phyloP scores from a whole-genome alignment of 257 asterid genomes.

The Salvia miltiorrhiza region DNA sequence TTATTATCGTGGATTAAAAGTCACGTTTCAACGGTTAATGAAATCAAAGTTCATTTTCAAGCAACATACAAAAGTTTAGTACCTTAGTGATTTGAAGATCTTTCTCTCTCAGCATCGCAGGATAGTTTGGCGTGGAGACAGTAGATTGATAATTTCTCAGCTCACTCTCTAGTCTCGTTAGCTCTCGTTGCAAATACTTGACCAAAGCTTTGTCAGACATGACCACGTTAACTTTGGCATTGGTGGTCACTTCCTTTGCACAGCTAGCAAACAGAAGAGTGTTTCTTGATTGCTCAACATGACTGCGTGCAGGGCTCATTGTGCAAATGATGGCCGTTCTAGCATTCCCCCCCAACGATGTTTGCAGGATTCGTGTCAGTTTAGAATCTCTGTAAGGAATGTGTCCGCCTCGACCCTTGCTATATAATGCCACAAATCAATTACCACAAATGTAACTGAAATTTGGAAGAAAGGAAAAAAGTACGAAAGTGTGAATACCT shows the following conservation, averaged over 20 bases:
- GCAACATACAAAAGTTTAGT: constrained; percentile 4
- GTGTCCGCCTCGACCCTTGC: constrained; percentile 85
- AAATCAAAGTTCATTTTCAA: background rate
- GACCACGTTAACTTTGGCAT: constrained; percentile 79
- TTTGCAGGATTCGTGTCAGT: constrained; percentile 90
- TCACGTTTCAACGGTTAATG: background rate
- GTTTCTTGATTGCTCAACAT: constrained; percentile 94
- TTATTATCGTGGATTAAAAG: background rate
- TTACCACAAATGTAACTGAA: background rate
- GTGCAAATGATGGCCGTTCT: constrained; percentile 91
- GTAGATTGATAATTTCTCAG: constrained; percentile 51
- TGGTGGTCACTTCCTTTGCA: constrained; percentile 91
- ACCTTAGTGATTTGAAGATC: constrained; percentile 84
- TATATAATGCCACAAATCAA: constrained; percentile 30
- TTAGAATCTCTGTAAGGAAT: constrained; percentile 93
- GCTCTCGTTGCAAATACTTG: constrained; percentile 78
- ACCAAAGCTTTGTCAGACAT: constrained; percentile 89
- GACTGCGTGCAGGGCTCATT: constrained; percentile 87
- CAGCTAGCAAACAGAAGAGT: constrained; percentile 96
- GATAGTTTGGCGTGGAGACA: constrained; percentile 36
- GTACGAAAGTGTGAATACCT: constrained; percentile 38
- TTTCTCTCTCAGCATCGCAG: constrained; percentile 56
- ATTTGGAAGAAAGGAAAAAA: background rate
- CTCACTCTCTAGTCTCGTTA: constrained; percentile 70
- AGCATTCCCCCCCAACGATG: constrained; percentile 86